Conservation (phyloP, 495 filamentous ascomycete genomes). For the Neurospora intermedia region DNA sequence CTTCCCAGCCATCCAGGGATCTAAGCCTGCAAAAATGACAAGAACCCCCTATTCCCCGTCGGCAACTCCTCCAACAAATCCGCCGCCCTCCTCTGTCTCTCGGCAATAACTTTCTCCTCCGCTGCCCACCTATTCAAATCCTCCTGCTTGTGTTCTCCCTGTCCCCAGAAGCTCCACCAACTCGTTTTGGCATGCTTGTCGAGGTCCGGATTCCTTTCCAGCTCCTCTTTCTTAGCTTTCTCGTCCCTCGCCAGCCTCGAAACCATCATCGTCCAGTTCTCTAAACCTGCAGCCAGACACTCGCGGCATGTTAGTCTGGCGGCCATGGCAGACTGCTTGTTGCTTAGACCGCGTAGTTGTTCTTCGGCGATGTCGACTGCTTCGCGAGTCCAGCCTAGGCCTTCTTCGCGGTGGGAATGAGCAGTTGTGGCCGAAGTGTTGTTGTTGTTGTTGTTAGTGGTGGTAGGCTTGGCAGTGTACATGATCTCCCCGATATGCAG, state of each 20-base stretch:
- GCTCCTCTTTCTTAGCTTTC: constrained; percentile 25
- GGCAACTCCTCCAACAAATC: constrained; percentile 38
- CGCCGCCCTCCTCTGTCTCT: constrained; percentile 32
- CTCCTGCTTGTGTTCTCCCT: constrained; percentile 13
- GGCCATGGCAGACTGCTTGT: constrained; percentile 1
- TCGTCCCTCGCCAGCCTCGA: constrained; percentile 44
- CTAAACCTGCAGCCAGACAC: constrained; percentile 58
- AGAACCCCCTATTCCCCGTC: constrained; percentile 22
- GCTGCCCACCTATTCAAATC: constrained; percentile 34
- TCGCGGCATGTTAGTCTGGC: constrained; percentile 53
- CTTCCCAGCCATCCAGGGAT: not conserved
- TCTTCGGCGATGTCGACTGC: constrained; percentile 57
- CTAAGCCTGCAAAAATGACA: constrained; percentile 30
- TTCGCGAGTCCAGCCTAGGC: constrained; percentile 76
- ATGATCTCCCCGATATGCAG: constrained; percentile 90
- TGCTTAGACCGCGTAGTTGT: constrained; percentile 30
- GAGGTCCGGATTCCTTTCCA: not conserved
- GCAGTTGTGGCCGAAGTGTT: constrained; percentile 21
- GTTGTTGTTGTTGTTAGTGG: not conserved
- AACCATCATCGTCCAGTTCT: constrained; percentile 70
- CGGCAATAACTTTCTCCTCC: constrained; percentile 41
- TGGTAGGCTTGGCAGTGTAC: constrained; percentile 30
- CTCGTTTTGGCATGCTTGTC: constrained; percentile 8
- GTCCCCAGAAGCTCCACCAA: constrained; percentile 42
- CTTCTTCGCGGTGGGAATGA: constrained; percentile 42